Conservation (phyloP, 23 red algal species). For the Cyanidiococcus yangmingshanensis region DNA sequence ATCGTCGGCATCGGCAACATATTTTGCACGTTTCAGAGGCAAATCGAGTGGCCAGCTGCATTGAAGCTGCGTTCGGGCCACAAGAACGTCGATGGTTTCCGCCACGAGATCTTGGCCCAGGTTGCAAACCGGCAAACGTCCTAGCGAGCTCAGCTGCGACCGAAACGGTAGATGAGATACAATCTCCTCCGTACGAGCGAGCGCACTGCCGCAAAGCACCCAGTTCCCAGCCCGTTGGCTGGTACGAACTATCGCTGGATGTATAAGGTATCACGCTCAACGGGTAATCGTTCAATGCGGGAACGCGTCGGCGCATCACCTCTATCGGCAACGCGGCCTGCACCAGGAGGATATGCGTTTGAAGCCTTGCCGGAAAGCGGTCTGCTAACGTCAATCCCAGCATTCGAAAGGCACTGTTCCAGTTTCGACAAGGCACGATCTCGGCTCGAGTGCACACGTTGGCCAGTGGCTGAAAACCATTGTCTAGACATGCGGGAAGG, state of each 20-base stretch:
- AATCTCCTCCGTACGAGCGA: not conserved
- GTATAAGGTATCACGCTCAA: not conserved
- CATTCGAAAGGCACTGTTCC: not conserved
- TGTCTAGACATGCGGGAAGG: not conserved
- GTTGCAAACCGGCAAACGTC: not conserved
- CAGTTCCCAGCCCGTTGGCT: slow-evolving; percentile 3
- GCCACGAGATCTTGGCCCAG: not conserved
- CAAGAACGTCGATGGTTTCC: not conserved
- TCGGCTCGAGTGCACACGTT: not conserved
- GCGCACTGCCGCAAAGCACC: not conserved
- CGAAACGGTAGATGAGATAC: not conserved
- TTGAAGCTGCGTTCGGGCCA: not conserved
- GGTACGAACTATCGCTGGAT: not conserved
- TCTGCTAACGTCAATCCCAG: not conserved
- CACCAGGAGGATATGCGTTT: not conserved
- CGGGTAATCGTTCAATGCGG: slow-evolving; percentile 13
- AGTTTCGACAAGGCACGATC: not conserved
- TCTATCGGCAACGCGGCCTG: not conserved
- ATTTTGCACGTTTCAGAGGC: not conserved
- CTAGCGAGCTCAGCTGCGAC: not conserved
- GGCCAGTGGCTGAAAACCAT: not conserved
- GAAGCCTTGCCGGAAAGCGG: not conserved
- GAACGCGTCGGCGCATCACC: slow-evolving; percentile 5
- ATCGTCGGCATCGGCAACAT: not conserved
- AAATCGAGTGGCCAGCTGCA: not conserved